Base-by-base conservation (phyloP, 2,329 filamentous ascomycete genomes). In the Cordyceps militaris region DNA sequence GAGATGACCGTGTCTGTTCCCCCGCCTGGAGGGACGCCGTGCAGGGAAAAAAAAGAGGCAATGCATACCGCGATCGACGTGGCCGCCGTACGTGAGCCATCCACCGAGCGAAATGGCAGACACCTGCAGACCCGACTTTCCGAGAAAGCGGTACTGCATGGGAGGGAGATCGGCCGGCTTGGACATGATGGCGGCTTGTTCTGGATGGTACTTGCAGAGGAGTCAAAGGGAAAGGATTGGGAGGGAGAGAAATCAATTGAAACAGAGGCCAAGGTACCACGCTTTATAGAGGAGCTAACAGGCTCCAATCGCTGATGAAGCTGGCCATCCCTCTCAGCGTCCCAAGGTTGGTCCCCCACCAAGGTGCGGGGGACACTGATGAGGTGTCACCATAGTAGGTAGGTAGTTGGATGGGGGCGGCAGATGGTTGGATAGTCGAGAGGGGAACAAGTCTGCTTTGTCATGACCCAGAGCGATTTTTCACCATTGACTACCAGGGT, bases 81-180 rank as follows among this genome's bases (percentile, higher is more conserved):
- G 85, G 19, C 86, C 87, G 56, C 88, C 88, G 63, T 89, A 90
- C 1, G 88, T 91, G 54, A 91, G 76, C 85, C 85, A 86, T 63
- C 84, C 82, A 59, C 84, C 88, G 3, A 91, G 76, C 2, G 85
- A 86, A 61, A 91, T 86, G 47, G 84, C 80, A 28, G 87, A 91
- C 34, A 91, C 86, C 69, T 90, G 84, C 19, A 91, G 79, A 56
- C 88, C 87, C 16, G 85, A 87, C 40, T 80, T 81, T 66, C 88
- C 87, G 8, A 90, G 78, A 71, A 83, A 84, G 63, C 87, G 84
- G 72, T 89, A 89, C 66, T 86, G 77, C 87, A 89, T 89, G 56
- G 71, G 73, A 55, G 72, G 75, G 53, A 73, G 67, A 62, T 73
- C 74, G 55, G 74, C 71, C 48, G 76, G 75, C 62, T 73, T 73